Conservation (phyloP, 495 filamentous ascomycete species). For the Neurospora sublineolata region DNA sequence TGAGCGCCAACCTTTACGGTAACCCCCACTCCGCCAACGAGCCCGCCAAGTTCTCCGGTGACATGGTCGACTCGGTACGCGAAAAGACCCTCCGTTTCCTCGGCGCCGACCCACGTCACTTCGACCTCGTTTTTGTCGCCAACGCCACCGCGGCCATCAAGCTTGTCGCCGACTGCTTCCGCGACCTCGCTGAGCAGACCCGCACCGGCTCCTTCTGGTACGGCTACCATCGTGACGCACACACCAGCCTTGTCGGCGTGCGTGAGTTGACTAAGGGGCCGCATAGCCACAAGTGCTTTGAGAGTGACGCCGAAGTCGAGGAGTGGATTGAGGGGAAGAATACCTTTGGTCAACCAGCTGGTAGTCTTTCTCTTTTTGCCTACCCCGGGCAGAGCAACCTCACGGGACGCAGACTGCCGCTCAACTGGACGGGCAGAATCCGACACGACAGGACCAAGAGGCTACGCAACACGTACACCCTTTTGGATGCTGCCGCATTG, state of each 20-base stretch:
- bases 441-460: slow-evolving; percentile 23
- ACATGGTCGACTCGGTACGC: slow-evolving; percentile 49
- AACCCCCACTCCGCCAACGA: slow-evolving; percentile 66
- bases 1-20: slow-evolving; percentile 51
- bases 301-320: slow-evolving; percentile 53
- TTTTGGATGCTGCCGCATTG: slow-evolving; percentile 64
- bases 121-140: slow-evolving; percentile 81
- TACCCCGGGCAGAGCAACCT: slow-evolving; percentile 76
- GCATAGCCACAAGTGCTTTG: slow-evolving; percentile 43
- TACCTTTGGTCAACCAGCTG: slow-evolving; percentile 13
- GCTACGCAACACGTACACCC: slow-evolving; percentile 44
- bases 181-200: slow-evolving; percentile 39
- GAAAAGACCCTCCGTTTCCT: slow-evolving; percentile 63
- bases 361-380: slow-evolving; percentile 49
- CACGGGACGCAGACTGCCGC: slow-evolving; percentile 57
- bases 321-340: slow-evolving; percentile 42
- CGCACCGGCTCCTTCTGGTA: slow-evolving; percentile 48
- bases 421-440: slow-evolving; percentile 45
- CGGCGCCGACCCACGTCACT: slow-evolving; percentile 69
- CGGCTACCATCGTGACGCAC: slow-evolving; percentile 62
- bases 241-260: slow-evolving; percentile 63
- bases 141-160: slow-evolving; percentile 91
- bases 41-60: slow-evolving; percentile 51
- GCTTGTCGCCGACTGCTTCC: slow-evolving; percentile 55
- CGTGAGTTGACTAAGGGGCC: slow-evolving; percentile 44